phyloP scores from a whole-genome alignment of 2,329 filamentous ascomycete genomes.

The Botryosphaeria agaves region DNA sequence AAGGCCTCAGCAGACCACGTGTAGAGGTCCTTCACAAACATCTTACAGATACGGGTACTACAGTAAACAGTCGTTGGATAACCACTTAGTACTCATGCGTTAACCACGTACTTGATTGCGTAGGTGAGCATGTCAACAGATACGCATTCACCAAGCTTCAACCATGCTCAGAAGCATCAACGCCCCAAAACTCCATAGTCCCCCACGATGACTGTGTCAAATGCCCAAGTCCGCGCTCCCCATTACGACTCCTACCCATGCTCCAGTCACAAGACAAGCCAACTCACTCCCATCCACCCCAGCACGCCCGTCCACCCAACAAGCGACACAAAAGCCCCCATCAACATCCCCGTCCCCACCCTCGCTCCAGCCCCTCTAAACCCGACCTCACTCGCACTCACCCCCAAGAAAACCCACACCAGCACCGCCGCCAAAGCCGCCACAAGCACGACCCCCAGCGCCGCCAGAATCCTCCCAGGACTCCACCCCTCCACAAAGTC shows the following conservation, averaged over 20 bases:
- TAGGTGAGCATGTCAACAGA: no score
- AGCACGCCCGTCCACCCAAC: slow-evolving; percentile 14
- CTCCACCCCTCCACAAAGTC: slow-evolving; percentile 19
- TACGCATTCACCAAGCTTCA: no score
- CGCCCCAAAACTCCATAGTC: no score
- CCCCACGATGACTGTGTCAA: no score
- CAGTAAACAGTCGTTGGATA: no score
- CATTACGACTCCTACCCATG: background rate
- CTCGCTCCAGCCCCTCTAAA: slow-evolving; percentile 15
- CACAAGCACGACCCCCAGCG: slow-evolving; percentile 11
- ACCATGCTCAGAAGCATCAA: no score
- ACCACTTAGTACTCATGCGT: no score
- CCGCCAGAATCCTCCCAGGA: slow-evolving; percentile 10
- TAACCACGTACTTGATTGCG: no score
- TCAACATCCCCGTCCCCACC: slow-evolving; percentile 14
- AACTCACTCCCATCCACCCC: slow-evolving; percentile 20
- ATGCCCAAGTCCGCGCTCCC: no score
- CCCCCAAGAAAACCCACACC: slow-evolving; percentile 19
- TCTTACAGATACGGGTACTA: no score
- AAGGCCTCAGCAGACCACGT: no score
- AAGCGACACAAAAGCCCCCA: slow-evolving; percentile 17
- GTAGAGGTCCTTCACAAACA: no score
- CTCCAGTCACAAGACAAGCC: slow-evolving; percentile 14
- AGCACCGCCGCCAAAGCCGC: slow-evolving; percentile 13
- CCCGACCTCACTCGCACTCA: slow-evolving; percentile 4